Evolutionary conservation across 2,329 filamentous ascomycete species (phyloP).

Genomic region (Penicillium sp.): DNA sequence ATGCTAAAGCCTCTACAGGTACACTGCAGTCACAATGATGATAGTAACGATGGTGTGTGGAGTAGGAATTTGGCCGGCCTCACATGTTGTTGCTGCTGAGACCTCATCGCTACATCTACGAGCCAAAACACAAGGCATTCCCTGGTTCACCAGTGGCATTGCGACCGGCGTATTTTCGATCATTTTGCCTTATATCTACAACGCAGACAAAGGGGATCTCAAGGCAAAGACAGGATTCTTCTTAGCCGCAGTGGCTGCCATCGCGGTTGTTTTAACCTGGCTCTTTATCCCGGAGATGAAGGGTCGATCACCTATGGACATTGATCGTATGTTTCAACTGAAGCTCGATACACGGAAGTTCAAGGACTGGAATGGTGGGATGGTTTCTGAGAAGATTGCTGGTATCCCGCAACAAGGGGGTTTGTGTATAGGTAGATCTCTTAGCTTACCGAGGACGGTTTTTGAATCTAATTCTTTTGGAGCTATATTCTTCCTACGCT

Average conservation of each 20-base stretch:
- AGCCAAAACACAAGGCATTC: conserved; percentile 35
- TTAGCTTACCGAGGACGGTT: not conserved
- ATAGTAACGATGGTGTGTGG: conserved; percentile 43
- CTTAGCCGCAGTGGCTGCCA: conserved; percentile 17
- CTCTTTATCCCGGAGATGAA: conserved; percentile 54
- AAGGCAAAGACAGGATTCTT: conserved; percentile 21
- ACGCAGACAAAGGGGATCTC: conserved; percentile 17
- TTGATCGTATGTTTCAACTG: conserved; percentile 41
- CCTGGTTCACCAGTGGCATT: conserved; percentile 43
- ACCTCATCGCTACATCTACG: conserved; percentile 32
- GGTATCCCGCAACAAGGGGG: not conserved
- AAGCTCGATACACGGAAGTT: conserved; percentile 16
- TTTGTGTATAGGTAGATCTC: not conserved
- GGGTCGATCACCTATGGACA: conserved; percentile 47
- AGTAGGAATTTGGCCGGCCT: conserved; percentile 33
- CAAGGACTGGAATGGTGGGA: conserved; percentile 14
- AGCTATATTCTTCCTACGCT: no score
- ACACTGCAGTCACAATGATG: conserved; percentile 42
- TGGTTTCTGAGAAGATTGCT: not conserved
- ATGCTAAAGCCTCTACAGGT: conserved; percentile 26
- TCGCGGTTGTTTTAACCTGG: conserved; percentile 37
- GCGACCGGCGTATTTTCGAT: conserved; percentile 45
- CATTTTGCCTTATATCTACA: conserved; percentile 51
- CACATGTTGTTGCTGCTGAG: conserved; percentile 34
- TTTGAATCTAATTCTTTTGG: not conserved